These are phyloP conservation scores for Pezicula neosporulosa DNA, from an alignment of 2,329 filamentous ascomycete species.

Conservation along the genomic window DNA sequence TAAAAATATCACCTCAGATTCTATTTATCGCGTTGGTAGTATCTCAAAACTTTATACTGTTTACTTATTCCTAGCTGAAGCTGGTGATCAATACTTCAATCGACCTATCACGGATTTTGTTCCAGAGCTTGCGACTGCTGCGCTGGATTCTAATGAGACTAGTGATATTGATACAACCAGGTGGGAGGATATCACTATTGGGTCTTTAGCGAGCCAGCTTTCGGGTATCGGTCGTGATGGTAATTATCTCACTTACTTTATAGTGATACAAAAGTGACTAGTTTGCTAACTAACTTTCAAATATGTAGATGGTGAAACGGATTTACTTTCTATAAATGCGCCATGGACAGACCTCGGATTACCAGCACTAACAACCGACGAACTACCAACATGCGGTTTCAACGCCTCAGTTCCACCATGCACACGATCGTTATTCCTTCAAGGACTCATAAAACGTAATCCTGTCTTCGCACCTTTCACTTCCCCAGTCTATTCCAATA, in stretches of 20 bases:
- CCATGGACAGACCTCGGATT: background rate
- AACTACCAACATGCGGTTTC: background rate
- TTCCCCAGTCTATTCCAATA: background rate
- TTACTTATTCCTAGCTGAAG: conserved; percentile 34
- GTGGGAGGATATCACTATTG: background rate
- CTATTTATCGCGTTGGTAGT: conserved; percentile 36
- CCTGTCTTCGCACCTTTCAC: background rate
- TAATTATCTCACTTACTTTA: background rate
- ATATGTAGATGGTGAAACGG: background rate
- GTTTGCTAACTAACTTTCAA: background rate
- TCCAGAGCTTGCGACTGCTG: conserved; percentile 34
- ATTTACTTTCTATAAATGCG: background rate
- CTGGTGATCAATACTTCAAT: conserved; percentile 34
- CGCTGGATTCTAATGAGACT: background rate
- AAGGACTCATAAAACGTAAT: background rate
- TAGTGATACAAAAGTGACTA: background rate
- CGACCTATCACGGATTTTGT: conserved; percentile 36
- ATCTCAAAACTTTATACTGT: conserved; percentile 43
- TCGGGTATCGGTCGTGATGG: background rate
- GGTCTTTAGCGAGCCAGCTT: background rate
- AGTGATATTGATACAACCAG: background rate
- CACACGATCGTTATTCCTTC: background rate
- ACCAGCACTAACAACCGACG: background rate
- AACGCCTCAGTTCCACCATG: background rate
- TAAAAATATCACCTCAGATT: background rate